Conservation (phyloP, 129 eudicot species). For the Flaveria linearis region DNA sequence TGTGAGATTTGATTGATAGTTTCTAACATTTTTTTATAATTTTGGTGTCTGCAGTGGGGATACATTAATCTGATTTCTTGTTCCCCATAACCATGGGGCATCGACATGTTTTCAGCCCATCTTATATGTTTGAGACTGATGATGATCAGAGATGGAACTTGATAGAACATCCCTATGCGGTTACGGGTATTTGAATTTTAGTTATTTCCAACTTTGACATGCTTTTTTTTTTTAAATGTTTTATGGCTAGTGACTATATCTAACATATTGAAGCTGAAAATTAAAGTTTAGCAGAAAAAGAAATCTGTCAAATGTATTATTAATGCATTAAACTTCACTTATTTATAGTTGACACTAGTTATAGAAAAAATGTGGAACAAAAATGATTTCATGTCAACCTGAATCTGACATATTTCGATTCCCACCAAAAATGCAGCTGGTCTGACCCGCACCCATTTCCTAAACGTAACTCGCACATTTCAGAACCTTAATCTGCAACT, state of each 20-base stretch:
- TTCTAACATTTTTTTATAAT: conserved; percentile 1
- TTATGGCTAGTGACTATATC: neutral
- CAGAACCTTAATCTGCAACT: no score
- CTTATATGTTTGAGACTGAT: conserved; percentile 49
- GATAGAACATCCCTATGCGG: conserved; percentile 42
- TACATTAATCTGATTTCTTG: conserved; percentile 21
- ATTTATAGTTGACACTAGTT: no score
- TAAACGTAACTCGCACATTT: no score
- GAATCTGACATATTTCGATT: no score
- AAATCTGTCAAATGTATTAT: neutral
- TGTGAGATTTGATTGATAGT: neutral
- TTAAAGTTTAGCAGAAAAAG: neutral
- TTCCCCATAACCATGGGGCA: conserved; percentile 53
- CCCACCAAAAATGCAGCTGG: no score
- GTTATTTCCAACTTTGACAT: neutral
- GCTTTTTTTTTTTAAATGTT: neutral
- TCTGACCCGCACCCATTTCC: no score
- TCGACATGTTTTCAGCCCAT: conserved; percentile 47
- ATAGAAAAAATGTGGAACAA: no score
- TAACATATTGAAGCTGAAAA: neutral
- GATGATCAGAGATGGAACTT: conserved; percentile 57
- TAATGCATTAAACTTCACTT: neutral
- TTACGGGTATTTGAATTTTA: conserved; percentile 35
- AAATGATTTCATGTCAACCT: no score
- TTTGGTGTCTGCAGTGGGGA: conserved; percentile 27